Percentiles rank a stretch among this genome's conserved stretches.
phyloP scores from a whole-genome alignment of 1,284 basidiomycete genomes.

The Irpex lacteus region DNA sequence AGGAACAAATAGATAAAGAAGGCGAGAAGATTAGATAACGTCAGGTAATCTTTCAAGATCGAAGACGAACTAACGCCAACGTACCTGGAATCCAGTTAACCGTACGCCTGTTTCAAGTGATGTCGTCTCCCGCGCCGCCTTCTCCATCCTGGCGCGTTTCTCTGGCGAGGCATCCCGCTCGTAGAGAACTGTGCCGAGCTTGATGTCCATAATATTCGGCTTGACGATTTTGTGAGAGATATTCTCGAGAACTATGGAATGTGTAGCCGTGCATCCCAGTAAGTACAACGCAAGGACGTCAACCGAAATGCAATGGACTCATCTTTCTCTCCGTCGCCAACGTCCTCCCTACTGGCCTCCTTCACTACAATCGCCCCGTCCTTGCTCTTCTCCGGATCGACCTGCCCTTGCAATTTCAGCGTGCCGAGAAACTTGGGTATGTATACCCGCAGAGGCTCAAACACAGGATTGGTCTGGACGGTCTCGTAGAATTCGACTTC shows the following conservation, averaged over 20 bases:
- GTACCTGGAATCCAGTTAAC: constrained; percentile 87
- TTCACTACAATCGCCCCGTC: constrained; percentile 16
- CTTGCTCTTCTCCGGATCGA: constrained; percentile 34
- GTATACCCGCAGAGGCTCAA: constrained; percentile 50
- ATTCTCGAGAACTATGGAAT: constrained; percentile 87
- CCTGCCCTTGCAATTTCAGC: constrained; percentile 62
- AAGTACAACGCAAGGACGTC: constrained; percentile 3
- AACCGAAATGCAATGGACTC: constrained; percentile 26
- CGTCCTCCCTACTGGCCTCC: constrained; percentile 26
- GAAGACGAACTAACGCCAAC: constrained; percentile 19
- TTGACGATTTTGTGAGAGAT: constrained; percentile 68
- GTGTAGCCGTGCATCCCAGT: constrained; percentile 27
- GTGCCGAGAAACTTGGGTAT: constrained; percentile 78
- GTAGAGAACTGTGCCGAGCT: constrained; percentile 86
- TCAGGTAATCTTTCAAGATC: neutral
- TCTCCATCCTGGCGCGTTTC: constrained; percentile 79
- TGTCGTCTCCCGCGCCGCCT: constrained; percentile 71
- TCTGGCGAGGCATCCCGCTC: constrained; percentile 69
- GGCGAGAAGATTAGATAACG: neutral
- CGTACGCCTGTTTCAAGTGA: constrained; percentile 74
- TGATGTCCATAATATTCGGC: constrained; percentile 89
- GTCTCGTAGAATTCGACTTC: constrained; percentile 84
- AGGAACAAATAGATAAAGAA: neutral
- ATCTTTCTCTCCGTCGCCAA: constrained; percentile 44
- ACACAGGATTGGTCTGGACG: constrained; percentile 41